A percentile compares a stretch with the other conserved stretches of the same genome.
phyloP scores from a whole-genome alignment of 140 eudicot genomes.

The Stevia rebaudiana region DNA sequence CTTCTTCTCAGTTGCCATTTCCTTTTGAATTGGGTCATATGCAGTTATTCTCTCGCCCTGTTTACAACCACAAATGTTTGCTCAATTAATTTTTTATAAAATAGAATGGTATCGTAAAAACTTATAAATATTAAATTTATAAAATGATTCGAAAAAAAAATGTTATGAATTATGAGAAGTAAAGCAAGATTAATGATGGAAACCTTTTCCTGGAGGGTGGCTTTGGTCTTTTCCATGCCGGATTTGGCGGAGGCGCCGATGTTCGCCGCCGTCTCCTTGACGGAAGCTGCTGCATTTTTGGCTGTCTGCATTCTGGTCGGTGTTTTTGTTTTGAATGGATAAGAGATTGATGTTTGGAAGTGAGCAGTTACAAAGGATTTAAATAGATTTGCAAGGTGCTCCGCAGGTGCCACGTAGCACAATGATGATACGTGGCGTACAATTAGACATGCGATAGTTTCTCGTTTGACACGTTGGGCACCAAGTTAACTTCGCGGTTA shows the following conservation, averaged over 20 bases:
- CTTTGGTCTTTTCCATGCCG: constrained; percentile 63
- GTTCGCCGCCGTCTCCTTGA: constrained; percentile 50
- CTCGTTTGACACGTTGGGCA: constrained; percentile 3
- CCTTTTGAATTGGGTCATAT: constrained; percentile 39
- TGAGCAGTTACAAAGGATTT: background rate
- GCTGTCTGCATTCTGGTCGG: constrained; percentile 35
- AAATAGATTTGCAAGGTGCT: constrained; percentile 10
- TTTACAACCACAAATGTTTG: background rate
- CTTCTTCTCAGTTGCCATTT: constrained; percentile 36
- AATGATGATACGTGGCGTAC: constrained; percentile 21
- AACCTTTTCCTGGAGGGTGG: constrained; percentile 58
- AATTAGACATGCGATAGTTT: background rate
- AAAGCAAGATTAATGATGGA: background rate
- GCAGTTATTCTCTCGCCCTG: constrained; percentile 48
- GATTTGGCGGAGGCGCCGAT: constrained; percentile 50
- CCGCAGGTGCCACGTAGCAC: constrained; percentile 18
- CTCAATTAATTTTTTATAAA: too few species aligned
- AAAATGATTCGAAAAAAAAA: too few species aligned
- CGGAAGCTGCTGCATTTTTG: constrained; percentile 40
- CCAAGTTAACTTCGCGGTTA: background rate
- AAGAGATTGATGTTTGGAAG: background rate
- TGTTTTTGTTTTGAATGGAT: background rate
- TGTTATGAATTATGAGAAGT: background rate
- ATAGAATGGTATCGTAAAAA: too few species aligned
- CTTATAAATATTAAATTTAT: too few species aligned